Percentiles rank a stretch among this genome's conserved stretches.
phyloP scores from a whole-genome alignment of 192 early-diverging fungal genomes.

The Coemansia sp. region DNA sequence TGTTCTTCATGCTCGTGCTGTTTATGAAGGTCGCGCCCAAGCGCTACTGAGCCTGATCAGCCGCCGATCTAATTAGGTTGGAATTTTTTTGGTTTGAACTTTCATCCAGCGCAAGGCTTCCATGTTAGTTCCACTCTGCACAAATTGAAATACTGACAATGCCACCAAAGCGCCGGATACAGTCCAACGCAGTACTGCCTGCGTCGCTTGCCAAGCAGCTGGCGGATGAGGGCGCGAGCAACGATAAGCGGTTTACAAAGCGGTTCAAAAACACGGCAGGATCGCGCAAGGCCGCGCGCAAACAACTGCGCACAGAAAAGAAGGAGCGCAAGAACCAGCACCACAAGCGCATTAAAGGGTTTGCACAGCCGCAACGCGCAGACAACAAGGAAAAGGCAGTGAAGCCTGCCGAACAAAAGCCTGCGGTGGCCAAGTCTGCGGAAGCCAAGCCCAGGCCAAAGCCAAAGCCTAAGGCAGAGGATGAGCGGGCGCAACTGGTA shows the following conservation, averaged over 20 bases:
- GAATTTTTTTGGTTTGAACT: conserved; percentile 1
- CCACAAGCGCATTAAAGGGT: conserved; percentile 20
- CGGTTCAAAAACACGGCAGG: conserved; percentile 24
- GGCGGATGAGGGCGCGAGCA: not conserved
- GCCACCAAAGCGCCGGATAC: conserved; percentile 37
- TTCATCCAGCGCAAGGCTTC: too few relatives aligned
- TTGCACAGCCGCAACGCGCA: not conserved
- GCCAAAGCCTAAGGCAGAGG: not conserved
- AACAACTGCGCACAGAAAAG: conserved; percentile 49
- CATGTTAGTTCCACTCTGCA: not conserved
- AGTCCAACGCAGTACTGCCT: conserved; percentile 34
- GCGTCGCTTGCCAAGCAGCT: conserved; percentile 19
- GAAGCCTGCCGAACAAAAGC: not conserved
- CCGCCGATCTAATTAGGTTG: too few relatives aligned
- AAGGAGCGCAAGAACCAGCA: conserved; percentile 43
- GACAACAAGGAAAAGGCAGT: not conserved
- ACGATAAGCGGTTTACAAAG: conserved; percentile 36
- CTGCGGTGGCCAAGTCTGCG: not conserved
- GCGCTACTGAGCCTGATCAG: conserved; percentile 36
- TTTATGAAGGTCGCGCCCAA: conserved; percentile 52
- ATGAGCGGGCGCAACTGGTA: conserved; percentile 37
- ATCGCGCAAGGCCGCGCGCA: conserved; percentile 43
- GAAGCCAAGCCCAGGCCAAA: conserved; percentile 7
- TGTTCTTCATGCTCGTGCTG: conserved; percentile 47
- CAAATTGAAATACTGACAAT: conserved; percentile 4